Conservation (phyloP, 2,329 filamentous ascomycete genomes). For the Ophiocordyceps camponoti-rufipedis region DNA sequence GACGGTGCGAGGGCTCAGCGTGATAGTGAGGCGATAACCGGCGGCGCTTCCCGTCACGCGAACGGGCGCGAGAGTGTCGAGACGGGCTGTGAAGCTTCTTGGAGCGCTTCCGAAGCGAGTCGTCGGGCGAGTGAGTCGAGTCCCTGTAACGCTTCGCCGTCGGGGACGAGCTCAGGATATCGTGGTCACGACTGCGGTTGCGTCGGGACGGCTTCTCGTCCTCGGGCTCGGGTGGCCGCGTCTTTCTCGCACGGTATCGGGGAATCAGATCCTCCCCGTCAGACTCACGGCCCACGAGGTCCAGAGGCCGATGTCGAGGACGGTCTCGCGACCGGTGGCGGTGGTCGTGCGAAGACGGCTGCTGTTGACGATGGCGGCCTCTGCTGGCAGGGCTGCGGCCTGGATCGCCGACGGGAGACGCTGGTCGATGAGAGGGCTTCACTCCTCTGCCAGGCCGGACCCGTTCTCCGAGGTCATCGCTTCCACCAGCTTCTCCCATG, state of each 20-base stretch:
- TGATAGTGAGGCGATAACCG: conserved; percentile 15
- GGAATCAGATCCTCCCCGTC: conserved; percentile 20
- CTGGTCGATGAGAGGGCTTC: conserved; percentile 13
- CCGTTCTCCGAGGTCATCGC: conserved; percentile 18
- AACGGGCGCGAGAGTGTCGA: conserved; percentile 19
- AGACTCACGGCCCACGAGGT: conserved; percentile 9
- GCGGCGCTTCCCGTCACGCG: conserved; percentile 15
- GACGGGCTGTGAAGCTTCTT: conserved; percentile 17
- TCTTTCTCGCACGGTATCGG: conserved; percentile 15
- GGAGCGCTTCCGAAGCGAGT: conserved; percentile 21
- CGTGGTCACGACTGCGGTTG: conserved; percentile 16
- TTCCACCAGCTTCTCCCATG: conserved; percentile 20
- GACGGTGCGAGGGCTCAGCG: conserved; percentile 13
- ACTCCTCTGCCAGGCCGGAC: conserved; percentile 16
- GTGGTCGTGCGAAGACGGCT: conserved; percentile 17
- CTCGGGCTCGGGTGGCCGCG: conserved; percentile 10
- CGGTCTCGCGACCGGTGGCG: conserved; percentile 20
- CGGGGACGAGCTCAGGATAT: conserved; percentile 15
- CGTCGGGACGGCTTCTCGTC: conserved; percentile 14
- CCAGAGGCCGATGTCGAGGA: conserved; percentile 8
- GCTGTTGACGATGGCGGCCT: conserved; percentile 13
- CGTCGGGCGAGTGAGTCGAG: conserved; percentile 19
- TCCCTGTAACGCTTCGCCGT: conserved; percentile 23
- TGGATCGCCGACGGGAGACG: conserved; percentile 12
- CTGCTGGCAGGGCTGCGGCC: conserved; percentile 6